Conservation (phyloP, 208 protist species). For the Acanthamoeba royreba region DNA sequence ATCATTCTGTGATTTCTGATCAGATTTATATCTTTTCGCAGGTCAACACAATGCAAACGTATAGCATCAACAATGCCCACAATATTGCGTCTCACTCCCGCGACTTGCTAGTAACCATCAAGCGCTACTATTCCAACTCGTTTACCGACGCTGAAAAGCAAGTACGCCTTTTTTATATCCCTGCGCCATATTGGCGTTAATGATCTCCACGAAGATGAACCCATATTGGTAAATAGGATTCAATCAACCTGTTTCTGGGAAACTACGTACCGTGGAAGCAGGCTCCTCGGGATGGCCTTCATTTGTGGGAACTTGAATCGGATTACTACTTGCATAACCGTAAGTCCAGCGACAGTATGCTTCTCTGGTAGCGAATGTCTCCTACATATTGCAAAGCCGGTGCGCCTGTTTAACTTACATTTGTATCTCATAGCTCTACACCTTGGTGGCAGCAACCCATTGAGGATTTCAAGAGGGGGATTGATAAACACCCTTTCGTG, state of each 20-base stretch:
- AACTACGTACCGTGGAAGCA: conserved; percentile 50
- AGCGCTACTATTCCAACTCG: conserved; percentile 80
- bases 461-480: background rate
- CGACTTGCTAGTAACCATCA: conserved; percentile 71
- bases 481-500: background rate
- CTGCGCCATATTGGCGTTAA: too few relatives aligned
- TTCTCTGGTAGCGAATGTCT: background rate
- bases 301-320: conserved; percentile 69
- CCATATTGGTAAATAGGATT: too few relatives aligned
- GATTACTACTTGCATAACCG: conserved; percentile 71
- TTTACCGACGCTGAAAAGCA: conserved; percentile 81
- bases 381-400: background rate
- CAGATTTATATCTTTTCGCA: background rate
- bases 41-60: conserved; percentile 58
- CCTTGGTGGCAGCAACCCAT: background rate
- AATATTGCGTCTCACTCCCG: background rate
- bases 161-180: too few relatives aligned
- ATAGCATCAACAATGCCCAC: background rate
- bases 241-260: conserved; percentile 79
- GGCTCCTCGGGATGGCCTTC: background rate
- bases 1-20: background rate
- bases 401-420: too few relatives aligned
- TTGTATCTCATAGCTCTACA: too few relatives aligned
- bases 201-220: too few relatives aligned
- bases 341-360: background rate